Evolutionary conservation across 2,329 filamentous ascomycete species (phyloP), one percentile per base, ranked within the genome.

Genomic region (Trichoderma citrinoviride): DNA sequence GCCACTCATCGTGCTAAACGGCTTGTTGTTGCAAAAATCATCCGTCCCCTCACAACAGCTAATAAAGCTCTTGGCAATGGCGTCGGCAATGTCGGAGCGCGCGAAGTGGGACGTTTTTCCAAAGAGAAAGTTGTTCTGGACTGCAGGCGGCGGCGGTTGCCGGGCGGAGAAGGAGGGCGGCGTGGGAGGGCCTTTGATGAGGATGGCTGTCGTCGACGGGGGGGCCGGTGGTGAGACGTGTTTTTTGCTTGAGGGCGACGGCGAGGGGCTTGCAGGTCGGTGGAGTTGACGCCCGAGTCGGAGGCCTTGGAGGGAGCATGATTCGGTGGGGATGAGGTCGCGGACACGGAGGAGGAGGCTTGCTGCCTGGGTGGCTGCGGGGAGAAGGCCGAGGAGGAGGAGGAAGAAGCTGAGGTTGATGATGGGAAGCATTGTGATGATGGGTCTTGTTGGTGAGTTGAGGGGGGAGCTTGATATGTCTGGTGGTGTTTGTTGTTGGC

Each of bases 171-270:
- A 33, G 7, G n/a, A n/a, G 15, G 19, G 37, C 33, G 19, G 25
- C 50, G 19, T 54, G 50, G 14, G 25, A 33, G 50, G 50, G n/a
- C n/a, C 50, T 19, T 54, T 54, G 50, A 54, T 54, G 50, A 54
- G 50, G 50, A 54, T 54, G 17, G n/a, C 25, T 33, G 19, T 54
- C 50, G 19, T 54, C 50, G 19, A 54, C 17, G 14, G 23, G 7
- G 14, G 23, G 7, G 7, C 50, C 50, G 50, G 25, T 54, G 14
- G n/a, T 19, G 25, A 54, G 50, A 3, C n/a, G n/a, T n/a, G 50
- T 54, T 12, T 54, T 54, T 33, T 29, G 25, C 50, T 54, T 29
- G 19, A 54, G 25, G 19, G 50, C 50, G 25, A 54, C 50, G 33
- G 50, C 50, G 19, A 54, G 50, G n/a, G 19, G 50, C 50, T 19